A percentile compares a stretch with the other conserved stretches of the same genome.
phyloP scores from a whole-genome alignment of 192 early-diverging fungal genomes.

The Powellomyces hirtus region DNA sequence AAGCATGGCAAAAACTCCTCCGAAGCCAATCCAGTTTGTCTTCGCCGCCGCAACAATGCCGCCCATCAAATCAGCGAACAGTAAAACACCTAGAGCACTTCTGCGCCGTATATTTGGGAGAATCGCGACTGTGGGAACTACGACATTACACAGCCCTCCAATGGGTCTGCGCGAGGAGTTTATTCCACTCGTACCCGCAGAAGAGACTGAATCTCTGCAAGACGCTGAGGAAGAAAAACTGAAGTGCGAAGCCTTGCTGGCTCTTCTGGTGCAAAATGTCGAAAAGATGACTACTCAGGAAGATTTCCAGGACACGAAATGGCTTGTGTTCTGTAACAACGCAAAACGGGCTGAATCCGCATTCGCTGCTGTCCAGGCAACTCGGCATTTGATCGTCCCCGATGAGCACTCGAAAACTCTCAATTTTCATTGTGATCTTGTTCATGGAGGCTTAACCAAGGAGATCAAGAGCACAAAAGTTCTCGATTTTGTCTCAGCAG shows the following conservation, averaged over 20 bases:
- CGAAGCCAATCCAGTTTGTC: slow-evolving; percentile 26
- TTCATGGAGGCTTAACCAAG: slow-evolving; percentile 9
- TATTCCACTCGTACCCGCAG: slow-evolving; percentile 15
- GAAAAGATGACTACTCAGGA: neutral
- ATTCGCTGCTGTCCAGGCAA: neutral
- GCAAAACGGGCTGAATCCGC: neutral
- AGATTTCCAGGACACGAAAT: neutral
- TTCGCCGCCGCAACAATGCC: slow-evolving; percentile 39
- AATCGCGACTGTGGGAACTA: slow-evolving; percentile 3
- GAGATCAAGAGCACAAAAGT: neutral
- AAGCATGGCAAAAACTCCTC: neutral
- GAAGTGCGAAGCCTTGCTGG: slow-evolving; percentile 9
- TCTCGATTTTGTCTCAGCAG: slow-evolving; percentile 7
- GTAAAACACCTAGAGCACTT: slow-evolving; percentile 11
- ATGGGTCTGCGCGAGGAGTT: slow-evolving; percentile 21
- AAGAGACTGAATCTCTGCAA: neutral
- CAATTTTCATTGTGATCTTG: neutral
- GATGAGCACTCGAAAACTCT: neutral
- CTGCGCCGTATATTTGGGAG: slow-evolving; percentile 22
- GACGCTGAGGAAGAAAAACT: neutral
- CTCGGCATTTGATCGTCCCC: neutral
- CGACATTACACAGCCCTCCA: neutral
- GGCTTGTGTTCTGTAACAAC: slow-evolving; percentile 24
- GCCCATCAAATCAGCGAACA: neutral
- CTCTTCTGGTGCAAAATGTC: neutral